Evolutionary conservation across 768 basidiomycete species (phyloP), one percentile per base, ranked within the genome.

Genomic region (Dioszegia hungarica): DNA sequence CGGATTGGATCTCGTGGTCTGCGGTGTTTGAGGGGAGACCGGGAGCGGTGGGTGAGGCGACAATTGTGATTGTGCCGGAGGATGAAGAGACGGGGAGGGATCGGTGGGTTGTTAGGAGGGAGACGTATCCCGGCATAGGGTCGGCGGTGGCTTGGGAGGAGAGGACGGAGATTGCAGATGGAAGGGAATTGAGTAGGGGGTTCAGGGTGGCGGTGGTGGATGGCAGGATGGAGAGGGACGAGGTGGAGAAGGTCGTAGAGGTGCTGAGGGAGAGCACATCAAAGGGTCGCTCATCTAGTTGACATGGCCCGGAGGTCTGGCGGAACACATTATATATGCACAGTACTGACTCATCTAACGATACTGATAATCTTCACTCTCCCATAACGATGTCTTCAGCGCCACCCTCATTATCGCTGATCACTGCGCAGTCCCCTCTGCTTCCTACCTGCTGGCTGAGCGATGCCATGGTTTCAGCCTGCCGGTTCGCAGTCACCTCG

Each of bases 71-170:
- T 27, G 19, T 57, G 6, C 25, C 47, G 2, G 56, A 50, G 17
- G 37, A 48, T 3, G 24, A 9, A 2, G 28, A 15, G 12, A 10
- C 47, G 15, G 34, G 20, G 19, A 20, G 31, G 31, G 56, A 57
- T 43, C 47, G 47, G 20, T 57, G 56, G 56, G 33, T 57, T n/a
- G 56, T 57, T 5, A 36, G 56, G n/a, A 8, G 28, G 9, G n/a
- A 27, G 15, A 37, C 31, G 25, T 57, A 57, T 38, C 56, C 56
- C 0, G 56, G 56, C 3, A 40, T 57, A 3, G 56, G 56, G 4
- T 57, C 56, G 28, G 56, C 56, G 17, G 56, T 49, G 19, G 56
- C 56, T 15, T 57, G 47, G 46, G 48, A 57, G 22, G 39, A 57
- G 25, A 11, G 56, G 24, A 38, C 37, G 15, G 25, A 10, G 24